phyloP scores from a whole-genome alignment of 2,329 filamentous ascomycete species.

The Neocatenulostroma microsporum region DNA sequence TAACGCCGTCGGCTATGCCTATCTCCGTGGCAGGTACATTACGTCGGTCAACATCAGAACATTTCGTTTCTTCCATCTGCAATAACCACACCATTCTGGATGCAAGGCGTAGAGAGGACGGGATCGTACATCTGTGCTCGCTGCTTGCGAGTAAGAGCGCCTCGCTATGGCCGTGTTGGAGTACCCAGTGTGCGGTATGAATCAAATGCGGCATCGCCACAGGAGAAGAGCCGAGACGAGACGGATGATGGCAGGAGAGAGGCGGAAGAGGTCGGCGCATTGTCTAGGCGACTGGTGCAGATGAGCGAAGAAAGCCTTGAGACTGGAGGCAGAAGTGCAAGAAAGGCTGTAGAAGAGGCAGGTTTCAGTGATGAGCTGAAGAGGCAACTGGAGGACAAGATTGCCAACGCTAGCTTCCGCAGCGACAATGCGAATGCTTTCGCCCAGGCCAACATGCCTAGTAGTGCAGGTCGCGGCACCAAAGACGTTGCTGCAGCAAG shows the following conservation, averaged over 20 bases:
- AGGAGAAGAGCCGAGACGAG: conserved; percentile 8
- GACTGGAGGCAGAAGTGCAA: conserved; percentile 47
- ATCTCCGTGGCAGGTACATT: too few species aligned
- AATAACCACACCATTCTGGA: conserved; percentile 11
- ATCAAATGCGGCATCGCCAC: conserved; percentile 15
- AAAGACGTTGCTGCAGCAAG: conserved; percentile 58
- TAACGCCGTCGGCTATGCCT: too few species aligned
- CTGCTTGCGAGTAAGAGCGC: conserved; percentile 31
- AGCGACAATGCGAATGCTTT: conserved; percentile 48
- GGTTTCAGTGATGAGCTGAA: conserved; percentile 57
- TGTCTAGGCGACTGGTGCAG: conserved; percentile 50
- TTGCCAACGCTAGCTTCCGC: conserved; percentile 49
- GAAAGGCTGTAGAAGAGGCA: conserved; percentile 51
- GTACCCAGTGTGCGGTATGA: conserved; percentile 9
- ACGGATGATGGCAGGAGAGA: conserved; percentile 13
- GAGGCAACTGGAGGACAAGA: conserved; percentile 50
- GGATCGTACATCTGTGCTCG: conserved; percentile 30
- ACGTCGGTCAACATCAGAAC: too few species aligned
- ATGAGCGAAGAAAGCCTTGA: conserved; percentile 55
- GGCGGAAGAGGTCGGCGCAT: conserved; percentile 43
- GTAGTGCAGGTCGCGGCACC: conserved; percentile 60
- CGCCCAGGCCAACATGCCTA: conserved; percentile 47
- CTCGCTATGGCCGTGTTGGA: too few species aligned
- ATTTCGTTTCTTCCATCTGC: too few species aligned
- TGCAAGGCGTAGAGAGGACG: conserved; percentile 11